Conservation (phyloP, 2,329 filamentous ascomycete genomes). For the Pseudogymnoascus sp. region DNA sequence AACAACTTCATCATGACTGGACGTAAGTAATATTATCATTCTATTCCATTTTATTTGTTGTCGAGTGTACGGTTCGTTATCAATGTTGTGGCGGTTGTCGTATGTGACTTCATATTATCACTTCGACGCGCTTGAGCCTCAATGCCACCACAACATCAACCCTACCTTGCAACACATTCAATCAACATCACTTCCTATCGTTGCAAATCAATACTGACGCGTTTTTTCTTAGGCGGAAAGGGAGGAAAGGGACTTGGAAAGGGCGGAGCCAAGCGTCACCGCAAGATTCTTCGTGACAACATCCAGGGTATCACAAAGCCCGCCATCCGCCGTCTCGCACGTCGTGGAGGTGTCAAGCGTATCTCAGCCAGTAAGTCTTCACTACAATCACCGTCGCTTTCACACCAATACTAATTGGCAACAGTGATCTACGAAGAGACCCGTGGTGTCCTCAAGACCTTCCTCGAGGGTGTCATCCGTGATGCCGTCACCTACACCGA, state of each 20-base stretch:
- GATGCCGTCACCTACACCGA: constrained; percentile 75
- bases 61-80: constrained; percentile 16
- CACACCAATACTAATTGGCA: constrained; percentile 16
- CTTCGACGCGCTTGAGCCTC: constrained; percentile 16
- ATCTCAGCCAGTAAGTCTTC: constrained; percentile 74
- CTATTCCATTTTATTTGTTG: constrained; percentile 15
- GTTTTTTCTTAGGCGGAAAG: constrained; percentile 62
- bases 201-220: constrained; percentile 36
- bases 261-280: constrained; percentile 96
- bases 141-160: constrained; percentile 18
- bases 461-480: constrained; percentile 74
- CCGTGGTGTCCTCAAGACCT: constrained; percentile 73
- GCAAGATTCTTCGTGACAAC: constrained; percentile 99
- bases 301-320: constrained; percentile 99
- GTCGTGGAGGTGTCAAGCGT: constrained; percentile 99
- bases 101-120: constrained; percentile 12
- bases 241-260: constrained; percentile 97
- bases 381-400: neutral
- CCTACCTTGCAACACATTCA: constrained; percentile 15
- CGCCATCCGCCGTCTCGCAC: constrained; percentile 94
- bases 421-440: constrained; percentile 76
- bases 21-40: constrained; percentile 47
- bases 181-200: constrained; percentile 15
- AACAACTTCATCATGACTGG: constrained; percentile 55
- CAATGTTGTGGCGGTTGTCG: constrained; percentile 20